These are phyloP conservation scores for Neurospora sp. DNA, from an alignment of 495 filamentous ascomycete genomes.

Conservation along the genomic window DNA sequence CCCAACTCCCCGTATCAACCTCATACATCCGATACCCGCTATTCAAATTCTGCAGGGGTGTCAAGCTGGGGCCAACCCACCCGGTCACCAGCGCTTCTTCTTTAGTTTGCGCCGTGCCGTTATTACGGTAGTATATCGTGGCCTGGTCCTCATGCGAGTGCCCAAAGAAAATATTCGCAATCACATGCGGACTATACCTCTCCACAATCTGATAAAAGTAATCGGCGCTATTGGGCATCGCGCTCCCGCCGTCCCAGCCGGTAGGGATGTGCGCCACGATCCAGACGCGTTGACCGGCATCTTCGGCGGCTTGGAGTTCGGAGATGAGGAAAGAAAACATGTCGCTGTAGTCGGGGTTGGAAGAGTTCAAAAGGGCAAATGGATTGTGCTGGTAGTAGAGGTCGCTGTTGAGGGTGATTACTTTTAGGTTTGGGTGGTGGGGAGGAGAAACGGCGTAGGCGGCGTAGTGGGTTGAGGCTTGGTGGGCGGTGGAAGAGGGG, in stretches of 20 bases:
- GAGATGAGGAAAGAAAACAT: slow-evolving; percentile 41
- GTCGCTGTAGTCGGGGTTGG: slow-evolving; percentile 41
- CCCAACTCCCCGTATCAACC: slow-evolving; percentile 44
- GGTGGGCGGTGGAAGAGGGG: slow-evolving; percentile 23
- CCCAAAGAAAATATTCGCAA: slow-evolving; percentile 47
- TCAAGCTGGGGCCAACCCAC: slow-evolving; percentile 45
- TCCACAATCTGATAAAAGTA: slow-evolving; percentile 49
- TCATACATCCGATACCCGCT: slow-evolving; percentile 46
- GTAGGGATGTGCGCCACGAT: slow-evolving; percentile 44
- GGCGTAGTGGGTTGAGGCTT: slow-evolving; percentile 40
- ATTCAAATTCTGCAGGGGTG: slow-evolving; percentile 46
- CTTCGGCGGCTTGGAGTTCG: slow-evolving; percentile 44
- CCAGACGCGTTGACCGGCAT: slow-evolving; percentile 43
- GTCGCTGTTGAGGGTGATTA: slow-evolving; percentile 46
- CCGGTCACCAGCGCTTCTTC: slow-evolving; percentile 24
- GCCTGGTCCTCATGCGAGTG: slow-evolving; percentile 43
- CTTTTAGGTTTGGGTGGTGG: slow-evolving; percentile 28
- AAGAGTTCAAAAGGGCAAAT: slow-evolving; percentile 37
- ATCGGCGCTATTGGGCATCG: slow-evolving; percentile 40
- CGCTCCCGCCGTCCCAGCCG: slow-evolving; percentile 43
- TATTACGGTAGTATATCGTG: slow-evolving; percentile 41
- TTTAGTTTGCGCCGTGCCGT: slow-evolving; percentile 31
- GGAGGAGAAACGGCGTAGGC: slow-evolving; percentile 43
- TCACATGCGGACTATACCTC: slow-evolving; percentile 46
- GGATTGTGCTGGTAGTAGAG: slow-evolving; percentile 42